Percentiles rank a stretch among this genome's conserved stretches.
These are phyloP conservation scores for Saccharum spontaneum DNA, from an alignment of 176 grass and related monocot species.

Conservation along the genomic window DNA sequence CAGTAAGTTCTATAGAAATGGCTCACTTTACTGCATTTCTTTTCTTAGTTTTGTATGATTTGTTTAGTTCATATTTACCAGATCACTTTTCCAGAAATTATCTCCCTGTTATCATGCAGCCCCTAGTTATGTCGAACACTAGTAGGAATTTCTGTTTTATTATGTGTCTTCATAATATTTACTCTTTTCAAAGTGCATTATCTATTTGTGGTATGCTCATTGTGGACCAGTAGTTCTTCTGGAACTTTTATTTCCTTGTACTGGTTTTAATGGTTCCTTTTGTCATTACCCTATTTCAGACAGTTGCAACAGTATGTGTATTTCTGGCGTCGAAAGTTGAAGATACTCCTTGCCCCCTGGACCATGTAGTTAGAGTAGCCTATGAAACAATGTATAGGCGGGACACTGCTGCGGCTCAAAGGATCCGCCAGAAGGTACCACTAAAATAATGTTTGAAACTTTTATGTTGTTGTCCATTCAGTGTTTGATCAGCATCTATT, in stretches of 20 bases:
- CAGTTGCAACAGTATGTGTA: slow-evolving; percentile 58
- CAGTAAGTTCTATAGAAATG: slow-evolving; percentile 46
- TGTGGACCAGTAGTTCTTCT: neutral
- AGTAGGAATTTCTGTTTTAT: neutral
- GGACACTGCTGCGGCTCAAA: slow-evolving; percentile 41
- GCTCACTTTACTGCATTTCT: neutral
- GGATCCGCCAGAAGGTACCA: slow-evolving; percentile 47
- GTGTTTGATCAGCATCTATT: slow-evolving; percentile 25
- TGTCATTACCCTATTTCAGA: slow-evolving; percentile 41
- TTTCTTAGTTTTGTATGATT: neutral
- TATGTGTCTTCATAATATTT: slow-evolving; percentile 3
- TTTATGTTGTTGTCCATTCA: slow-evolving; percentile 11
- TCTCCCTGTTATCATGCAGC: neutral
- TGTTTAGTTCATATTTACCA: neutral
- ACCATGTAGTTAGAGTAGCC: slow-evolving; percentile 55
- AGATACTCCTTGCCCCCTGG: slow-evolving; percentile 54
- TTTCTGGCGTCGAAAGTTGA: slow-evolving; percentile 83
- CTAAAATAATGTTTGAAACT: slow-evolving; percentile 15
- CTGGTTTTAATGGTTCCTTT: neutral
- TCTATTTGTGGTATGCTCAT: neutral
- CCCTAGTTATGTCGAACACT: neutral
- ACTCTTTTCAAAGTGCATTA: neutral
- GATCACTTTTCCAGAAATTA: neutral
- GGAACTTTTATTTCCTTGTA: slow-evolving; percentile 2
- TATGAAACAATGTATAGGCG: slow-evolving; percentile 57